Evolutionary conservation across 2,329 filamentous ascomycete genomes (phyloP).

Genomic region (Claviceps monticola): DNA sequence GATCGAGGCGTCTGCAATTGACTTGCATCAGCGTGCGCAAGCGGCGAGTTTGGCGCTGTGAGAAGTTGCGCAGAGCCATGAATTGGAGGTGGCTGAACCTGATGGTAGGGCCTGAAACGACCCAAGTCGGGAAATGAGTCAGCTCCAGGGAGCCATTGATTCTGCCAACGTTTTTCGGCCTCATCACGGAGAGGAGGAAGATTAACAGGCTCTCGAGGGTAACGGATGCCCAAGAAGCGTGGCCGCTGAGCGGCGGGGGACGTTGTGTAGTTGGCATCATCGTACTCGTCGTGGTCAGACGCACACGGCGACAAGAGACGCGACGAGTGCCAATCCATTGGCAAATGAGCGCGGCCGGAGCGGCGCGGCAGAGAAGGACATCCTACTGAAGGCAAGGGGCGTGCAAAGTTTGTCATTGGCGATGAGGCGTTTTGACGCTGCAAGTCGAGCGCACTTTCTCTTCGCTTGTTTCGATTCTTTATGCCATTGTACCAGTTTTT

Average conservation of each 20-base stretch:
- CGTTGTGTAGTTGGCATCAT: conserved; percentile 49
- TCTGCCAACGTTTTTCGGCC: background rate
- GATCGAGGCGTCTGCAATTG: background rate
- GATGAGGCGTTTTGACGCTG: background rate
- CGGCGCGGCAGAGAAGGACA: background rate
- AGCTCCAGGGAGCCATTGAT: background rate
- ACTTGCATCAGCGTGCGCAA: background rate
- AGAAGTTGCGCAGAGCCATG: background rate
- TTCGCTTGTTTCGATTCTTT: conserved; percentile 61
- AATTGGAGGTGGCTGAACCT: conserved; percentile 1
- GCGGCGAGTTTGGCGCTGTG: conserved; percentile 1
- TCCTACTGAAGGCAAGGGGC: background rate
- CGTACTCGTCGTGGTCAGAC: conserved; percentile 45
- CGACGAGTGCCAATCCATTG: conserved; percentile 14
- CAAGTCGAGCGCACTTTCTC: background rate
- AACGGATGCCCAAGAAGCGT: background rate
- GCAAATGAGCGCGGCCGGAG: background rate
- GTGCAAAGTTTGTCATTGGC: background rate
- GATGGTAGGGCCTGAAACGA: too few relatives aligned
- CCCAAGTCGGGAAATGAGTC: background rate
- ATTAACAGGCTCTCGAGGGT: too few relatives aligned
- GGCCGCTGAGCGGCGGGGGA: conserved; percentile 33
- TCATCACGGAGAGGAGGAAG: too few relatives aligned
- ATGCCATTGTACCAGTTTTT: conserved; percentile 98
- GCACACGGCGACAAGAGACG: conserved; percentile 24